Conservation (phyloP, 768 basidiomycete species). For the Termitomyces sp. region DNA sequence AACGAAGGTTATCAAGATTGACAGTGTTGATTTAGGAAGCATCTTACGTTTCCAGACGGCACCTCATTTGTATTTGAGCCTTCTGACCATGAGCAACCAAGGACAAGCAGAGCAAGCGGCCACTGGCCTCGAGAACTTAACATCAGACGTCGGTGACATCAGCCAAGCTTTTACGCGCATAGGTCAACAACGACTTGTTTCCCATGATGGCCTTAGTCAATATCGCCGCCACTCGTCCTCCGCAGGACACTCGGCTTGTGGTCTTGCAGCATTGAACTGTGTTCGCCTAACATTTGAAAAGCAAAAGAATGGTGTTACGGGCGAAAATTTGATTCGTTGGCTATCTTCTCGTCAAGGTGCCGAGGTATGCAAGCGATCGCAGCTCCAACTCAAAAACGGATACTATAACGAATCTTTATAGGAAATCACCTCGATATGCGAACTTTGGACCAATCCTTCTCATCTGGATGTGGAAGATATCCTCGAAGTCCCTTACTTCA, state of each 20-base stretch:
- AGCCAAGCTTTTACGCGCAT: conserved; percentile 2
- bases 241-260: conserved; percentile 49
- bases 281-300: conserved; percentile 45
- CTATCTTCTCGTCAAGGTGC: conserved; percentile 29
- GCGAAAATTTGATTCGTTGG: conserved; percentile 25
- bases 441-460: conserved; percentile 46
- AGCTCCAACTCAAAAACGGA: neutral
- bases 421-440: conserved; percentile 57
- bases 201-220: conserved; percentile 52
- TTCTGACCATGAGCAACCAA: neutral
- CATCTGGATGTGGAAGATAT: conserved; percentile 62
- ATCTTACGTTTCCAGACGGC: too few species aligned
- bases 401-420: conserved; percentile 18
- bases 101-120: neutral
- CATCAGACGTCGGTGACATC: conserved; percentile 11
- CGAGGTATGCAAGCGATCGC: conserved; percentile 26
- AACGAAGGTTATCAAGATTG: too few species aligned
- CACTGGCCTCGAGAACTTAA: neutral
- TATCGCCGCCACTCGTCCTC: conserved; percentile 38
- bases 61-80: neutral
- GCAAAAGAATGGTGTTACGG: conserved; percentile 26
- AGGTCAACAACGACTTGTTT: conserved; percentile 33
- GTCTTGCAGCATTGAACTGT: conserved; percentile 65
- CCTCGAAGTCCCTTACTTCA: conserved; percentile 44
- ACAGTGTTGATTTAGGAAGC: too few species aligned